Conservation (phyloP, 345 rosid species). For the Citrus trifoliata region DNA sequence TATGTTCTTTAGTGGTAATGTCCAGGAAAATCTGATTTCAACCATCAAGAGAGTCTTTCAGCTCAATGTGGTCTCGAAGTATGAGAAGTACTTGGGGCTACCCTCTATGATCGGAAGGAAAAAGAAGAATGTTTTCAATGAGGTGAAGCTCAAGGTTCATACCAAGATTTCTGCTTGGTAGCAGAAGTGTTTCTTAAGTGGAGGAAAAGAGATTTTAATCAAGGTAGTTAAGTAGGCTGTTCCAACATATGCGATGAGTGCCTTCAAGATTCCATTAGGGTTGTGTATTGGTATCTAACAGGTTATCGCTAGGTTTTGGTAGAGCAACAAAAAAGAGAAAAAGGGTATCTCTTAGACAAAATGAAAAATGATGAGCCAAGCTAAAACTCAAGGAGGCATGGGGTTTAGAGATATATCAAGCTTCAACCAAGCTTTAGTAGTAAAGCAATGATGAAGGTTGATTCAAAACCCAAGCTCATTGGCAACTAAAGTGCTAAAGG, state of each 20-base stretch:
- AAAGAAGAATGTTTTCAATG: background rate
- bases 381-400: too few species aligned
- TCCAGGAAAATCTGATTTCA: accelerated
- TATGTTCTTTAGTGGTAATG: background rate
- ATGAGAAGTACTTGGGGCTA: background rate
- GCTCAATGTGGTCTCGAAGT: background rate
- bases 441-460: too few species aligned
- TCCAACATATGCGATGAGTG: background rate
- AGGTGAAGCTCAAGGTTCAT: background rate
- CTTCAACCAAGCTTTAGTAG: background rate
- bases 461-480: background rate
- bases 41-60: too few species aligned
- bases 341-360: background rate
- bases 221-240: background rate
- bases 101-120: background rate
- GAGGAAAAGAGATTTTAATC: background rate
- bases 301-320: background rate
- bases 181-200: background rate
- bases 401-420: background rate
- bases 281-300: background rate
- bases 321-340: too few species aligned
- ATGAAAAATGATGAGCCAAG: too few species aligned
- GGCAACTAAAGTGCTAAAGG: background rate
- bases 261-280: background rate
- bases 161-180: background rate